Conservation (phyloP, 2,329 filamentous ascomycete genomes). For the Cyphellophora europaea region DNA sequence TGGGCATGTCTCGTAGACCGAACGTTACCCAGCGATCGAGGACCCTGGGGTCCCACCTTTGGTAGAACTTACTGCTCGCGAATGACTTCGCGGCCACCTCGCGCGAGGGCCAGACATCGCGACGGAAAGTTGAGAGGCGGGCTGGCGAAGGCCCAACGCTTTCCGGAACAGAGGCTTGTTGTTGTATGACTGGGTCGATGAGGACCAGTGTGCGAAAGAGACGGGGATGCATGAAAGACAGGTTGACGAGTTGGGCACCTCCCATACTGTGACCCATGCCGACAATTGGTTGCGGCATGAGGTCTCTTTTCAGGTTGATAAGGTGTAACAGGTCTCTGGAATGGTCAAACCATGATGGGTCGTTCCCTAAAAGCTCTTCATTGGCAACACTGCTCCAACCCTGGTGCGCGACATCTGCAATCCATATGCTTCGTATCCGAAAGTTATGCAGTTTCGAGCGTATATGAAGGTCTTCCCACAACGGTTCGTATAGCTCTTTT, state of each 20-base stretch:
- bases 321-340: constrained; percentile 63
- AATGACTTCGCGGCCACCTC: constrained; percentile 59
- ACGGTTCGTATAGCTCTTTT: constrained; percentile 66
- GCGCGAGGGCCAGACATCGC: constrained; percentile 75
- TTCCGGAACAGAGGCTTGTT: constrained; percentile 31
- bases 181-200: constrained; percentile 48
- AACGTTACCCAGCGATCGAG: constrained; percentile 63
- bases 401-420: constrained; percentile 70
- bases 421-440: constrained; percentile 63
- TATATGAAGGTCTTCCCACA: constrained; percentile 67
- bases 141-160: constrained; percentile 35
- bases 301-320: constrained; percentile 23
- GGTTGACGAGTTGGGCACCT: constrained; percentile 46
- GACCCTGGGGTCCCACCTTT: constrained; percentile 71
- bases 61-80: constrained; percentile 63
- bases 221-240: constrained; percentile 60
- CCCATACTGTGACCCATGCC: constrained; percentile 83
- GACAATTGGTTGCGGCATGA: constrained; percentile 53
- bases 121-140: constrained; percentile 62
- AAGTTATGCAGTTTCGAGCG: constrained; percentile 49
- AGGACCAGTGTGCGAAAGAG: constrained; percentile 63
- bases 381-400: constrained; percentile 67
- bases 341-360: constrained; percentile 72
- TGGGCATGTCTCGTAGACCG: constrained; percentile 68
- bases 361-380: constrained; percentile 61